These are phyloP conservation scores for Luffa aegyptiaca DNA, from an alignment of 306 rosid genomes.

Conservation along the genomic window DNA sequence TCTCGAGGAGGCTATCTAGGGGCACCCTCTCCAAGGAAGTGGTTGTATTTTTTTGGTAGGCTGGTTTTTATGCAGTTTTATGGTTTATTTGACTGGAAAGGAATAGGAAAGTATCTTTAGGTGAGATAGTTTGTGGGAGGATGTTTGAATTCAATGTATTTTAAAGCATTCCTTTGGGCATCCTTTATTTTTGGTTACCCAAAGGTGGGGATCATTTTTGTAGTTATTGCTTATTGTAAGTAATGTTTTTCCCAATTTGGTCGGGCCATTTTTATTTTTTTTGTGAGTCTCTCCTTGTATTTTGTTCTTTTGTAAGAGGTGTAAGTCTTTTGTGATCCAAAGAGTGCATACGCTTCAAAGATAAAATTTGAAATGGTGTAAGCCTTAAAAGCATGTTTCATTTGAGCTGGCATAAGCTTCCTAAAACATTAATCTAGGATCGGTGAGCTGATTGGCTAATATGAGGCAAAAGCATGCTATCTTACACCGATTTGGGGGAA, in stretches of 20 bases:
- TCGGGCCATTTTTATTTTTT: neutral
- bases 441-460: neutral
- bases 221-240: too few relatives aligned
- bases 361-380: neutral
- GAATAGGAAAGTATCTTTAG: neutral
- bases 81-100: too few relatives aligned
- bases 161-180: neutral
- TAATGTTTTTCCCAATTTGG: too few relatives aligned
- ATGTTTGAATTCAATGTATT: neutral
- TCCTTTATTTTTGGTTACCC: neutral
- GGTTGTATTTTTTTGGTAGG: too few relatives aligned
- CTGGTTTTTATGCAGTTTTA: too few relatives aligned
- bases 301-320: neutral
- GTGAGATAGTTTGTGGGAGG: neutral
- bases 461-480: neutral
- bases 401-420: neutral
- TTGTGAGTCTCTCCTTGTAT: neutral
- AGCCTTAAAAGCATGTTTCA: neutral
- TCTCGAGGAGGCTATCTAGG: too few relatives aligned
- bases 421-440: neutral
- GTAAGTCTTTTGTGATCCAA: neutral
- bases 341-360: neutral
- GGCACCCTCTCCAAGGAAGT: too few relatives aligned
- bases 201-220: neutral
- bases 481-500: neutral